Base-by-base conservation (phyloP, 352 stramenopile genomes). In the Globisporangium recalcitrans region DNA sequence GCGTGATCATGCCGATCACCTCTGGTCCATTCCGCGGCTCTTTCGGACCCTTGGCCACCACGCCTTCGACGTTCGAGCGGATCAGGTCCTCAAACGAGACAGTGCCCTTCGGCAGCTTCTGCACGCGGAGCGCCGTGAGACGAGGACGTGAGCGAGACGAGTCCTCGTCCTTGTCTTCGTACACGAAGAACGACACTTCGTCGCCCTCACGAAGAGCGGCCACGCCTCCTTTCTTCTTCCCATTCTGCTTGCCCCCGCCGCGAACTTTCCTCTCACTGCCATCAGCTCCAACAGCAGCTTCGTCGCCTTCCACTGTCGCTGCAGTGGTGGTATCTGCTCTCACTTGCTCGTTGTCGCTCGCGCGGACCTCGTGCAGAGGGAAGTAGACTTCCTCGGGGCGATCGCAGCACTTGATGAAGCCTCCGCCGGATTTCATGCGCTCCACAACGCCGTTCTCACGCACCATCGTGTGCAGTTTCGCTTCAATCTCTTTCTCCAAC, bases 111-210 rank as follows among this genome's bases (percentile, higher is more conserved):
- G 80, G 70, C 24, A 90, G 52, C 51, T 82, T 88, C 38, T 90
- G 77, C 38, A 93, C 77, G 22, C 82, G 82, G 24, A 93, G 65
- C 19, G 81, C 84, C 13, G 77, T 91, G 32, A 91, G 58, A 9
- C 75, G 78, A 14, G 65, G 65, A 8, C 65, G 62, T 0, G 72
- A 75, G 31, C 68, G 68, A 21, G 51, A 56, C 1, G 49, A 57
- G n/a, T 42, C 75, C 0, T 79, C 73, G 24, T 87, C 80, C 21
- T 79, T 71, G 34, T 90, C 84, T 59, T 89, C 80, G 36, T 87
- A 82, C 22, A 93, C 78, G 42, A 78, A 91, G 67, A 93, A 93
- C 48, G 84, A 91, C 0, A 93, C 82, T 55, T 90, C 77, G 60
- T 90, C 82, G 16, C 82, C 78, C 29, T 90, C 78, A 7, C 75